Percentiles rank a stretch among this genome's conserved stretches.
These are phyloP conservation scores for Cantharellus cinnabarinus DNA, from an alignment of 768 basidiomycete species.

Conservation along the genomic window DNA sequence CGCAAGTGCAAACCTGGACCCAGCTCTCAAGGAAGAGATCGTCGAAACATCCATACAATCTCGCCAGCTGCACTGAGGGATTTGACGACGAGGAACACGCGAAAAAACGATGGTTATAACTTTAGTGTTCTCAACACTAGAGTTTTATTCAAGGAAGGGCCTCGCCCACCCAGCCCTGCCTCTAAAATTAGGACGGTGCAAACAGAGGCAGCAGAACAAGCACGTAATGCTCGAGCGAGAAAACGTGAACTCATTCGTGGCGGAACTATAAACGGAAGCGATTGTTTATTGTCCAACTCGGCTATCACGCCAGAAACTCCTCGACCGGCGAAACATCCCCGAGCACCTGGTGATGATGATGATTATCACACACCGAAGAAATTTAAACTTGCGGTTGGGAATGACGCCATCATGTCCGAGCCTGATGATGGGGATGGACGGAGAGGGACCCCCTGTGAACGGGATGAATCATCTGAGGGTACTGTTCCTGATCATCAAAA, in stretches of 20 bases:
- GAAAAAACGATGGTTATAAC: slow-evolving; percentile 1
- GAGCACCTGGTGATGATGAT: slow-evolving; percentile 65
- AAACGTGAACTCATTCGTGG: background rate
- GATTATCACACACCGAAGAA: slow-evolving; percentile 49
- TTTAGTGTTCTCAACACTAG: slow-evolving; percentile 1
- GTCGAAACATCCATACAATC: background rate
- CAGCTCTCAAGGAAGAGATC: background rate
- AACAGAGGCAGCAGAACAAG: slow-evolving; percentile 1
- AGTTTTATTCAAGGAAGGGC: slow-evolving; percentile 3
- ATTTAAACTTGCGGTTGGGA: background rate
- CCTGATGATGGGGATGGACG: background rate
- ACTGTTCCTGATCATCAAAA: no score
- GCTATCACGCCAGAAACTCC: background rate
- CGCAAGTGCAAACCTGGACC: background rate
- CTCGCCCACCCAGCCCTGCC: slow-evolving; percentile 6
- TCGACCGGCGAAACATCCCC: slow-evolving; percentile 23
- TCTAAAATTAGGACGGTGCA: slow-evolving; percentile 3
- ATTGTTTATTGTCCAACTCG: background rate
- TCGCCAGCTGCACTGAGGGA: background rate
- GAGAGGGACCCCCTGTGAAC: background rate
- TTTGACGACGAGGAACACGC: background rate
- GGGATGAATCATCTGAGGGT: background rate
- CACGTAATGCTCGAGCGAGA: background rate
- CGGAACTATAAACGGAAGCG: background rate
- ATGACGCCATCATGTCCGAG: background rate